phyloP scores from a whole-genome alignment of 352 stramenopile genomes.

The Plasmopara halstedii region DNA sequence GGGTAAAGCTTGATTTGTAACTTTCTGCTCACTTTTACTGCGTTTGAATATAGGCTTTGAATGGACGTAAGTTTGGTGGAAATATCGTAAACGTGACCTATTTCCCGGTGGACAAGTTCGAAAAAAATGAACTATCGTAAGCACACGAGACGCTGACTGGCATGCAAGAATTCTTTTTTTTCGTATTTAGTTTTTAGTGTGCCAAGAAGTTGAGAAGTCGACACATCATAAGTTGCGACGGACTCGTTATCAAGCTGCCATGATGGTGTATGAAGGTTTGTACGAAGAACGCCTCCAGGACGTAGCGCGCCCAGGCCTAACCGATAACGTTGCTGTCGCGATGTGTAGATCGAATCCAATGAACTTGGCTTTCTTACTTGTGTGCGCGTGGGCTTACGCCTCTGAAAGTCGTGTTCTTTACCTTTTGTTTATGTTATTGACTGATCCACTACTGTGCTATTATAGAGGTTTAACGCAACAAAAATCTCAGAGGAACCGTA shows the following conservation, averaged over 20 bases:
- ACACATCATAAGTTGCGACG: constrained; percentile 6
- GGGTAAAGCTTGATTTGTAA: background rate
- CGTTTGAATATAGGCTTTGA: constrained; percentile 48
- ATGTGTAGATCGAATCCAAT: constrained; percentile 40
- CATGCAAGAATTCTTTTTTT: constrained; percentile 9
- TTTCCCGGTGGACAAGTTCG: constrained; percentile 65
- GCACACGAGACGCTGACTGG: constrained; percentile 9
- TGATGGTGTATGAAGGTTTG: constrained; percentile 25
- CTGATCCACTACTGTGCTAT: constrained; percentile 19
- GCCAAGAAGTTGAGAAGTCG: constrained; percentile 15
- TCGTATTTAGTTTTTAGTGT: constrained; percentile 10
- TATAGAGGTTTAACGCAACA: constrained; percentile 12
- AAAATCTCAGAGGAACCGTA: too few species aligned
- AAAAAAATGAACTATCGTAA: constrained; percentile 59
- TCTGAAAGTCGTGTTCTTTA: constrained; percentile 8
- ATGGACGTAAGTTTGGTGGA: constrained; percentile 79
- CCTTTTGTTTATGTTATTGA: constrained; percentile 19
- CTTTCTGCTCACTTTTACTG: constrained; percentile 2
- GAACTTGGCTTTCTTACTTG: constrained; percentile 32
- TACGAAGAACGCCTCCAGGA: constrained; percentile 17
- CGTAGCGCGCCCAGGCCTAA: constrained; percentile 15
- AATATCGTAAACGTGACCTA: constrained; percentile 82
- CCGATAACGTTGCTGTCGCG: constrained; percentile 29
- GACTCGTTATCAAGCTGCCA: constrained; percentile 4
- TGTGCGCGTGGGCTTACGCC: constrained; percentile 15